Percentiles rank a stretch among this genome's conserved stretches.
Conservation (phyloP, 352 stramenopile genomes). For the Globisporangium middletonii region DNA sequence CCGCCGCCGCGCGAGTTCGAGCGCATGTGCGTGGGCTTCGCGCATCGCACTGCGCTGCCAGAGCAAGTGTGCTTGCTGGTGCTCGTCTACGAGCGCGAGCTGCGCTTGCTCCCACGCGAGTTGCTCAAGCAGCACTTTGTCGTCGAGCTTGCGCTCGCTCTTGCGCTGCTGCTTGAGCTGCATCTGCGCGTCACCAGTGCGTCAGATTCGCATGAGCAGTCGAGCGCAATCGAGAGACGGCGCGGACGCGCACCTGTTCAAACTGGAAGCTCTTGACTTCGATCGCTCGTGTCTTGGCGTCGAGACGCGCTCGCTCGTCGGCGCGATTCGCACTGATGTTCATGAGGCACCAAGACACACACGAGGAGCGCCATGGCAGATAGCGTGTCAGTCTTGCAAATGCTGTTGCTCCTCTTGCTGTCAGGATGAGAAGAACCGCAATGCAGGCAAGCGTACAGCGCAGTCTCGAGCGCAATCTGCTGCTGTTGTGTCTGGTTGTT, state of each 20-base stretch:
- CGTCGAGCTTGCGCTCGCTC: conserved; percentile 23
- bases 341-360: not conserved
- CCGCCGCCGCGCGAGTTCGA: conserved; percentile 28
- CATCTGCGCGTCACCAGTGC: conserved; percentile 14
- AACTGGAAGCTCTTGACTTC: conserved; percentile 16
- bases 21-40: conserved; percentile 15
- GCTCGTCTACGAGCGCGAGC: conserved; percentile 14
- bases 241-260: conserved; percentile 7
- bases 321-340: conserved; percentile 6
- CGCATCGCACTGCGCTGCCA: conserved; percentile 15
- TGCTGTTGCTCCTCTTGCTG: not conserved
- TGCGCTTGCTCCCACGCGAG: conserved; percentile 35
- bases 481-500: conserved; percentile 2
- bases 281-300: conserved; percentile 5
- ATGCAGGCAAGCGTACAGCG: not conserved
- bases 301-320: conserved; percentile 4
- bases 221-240: too few relatives aligned
- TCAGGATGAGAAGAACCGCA: not conserved
- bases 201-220: not conserved
- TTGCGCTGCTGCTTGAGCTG: conserved; percentile 13
- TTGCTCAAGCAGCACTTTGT: conserved; percentile 20
- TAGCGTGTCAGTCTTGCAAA: not conserved
- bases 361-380: not conserved
- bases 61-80: conserved; percentile 4
- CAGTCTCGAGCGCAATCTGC: conserved; percentile 5